Conservation (phyloP, 805 yeast genomes). For the Blastobotrys parvus region DNA sequence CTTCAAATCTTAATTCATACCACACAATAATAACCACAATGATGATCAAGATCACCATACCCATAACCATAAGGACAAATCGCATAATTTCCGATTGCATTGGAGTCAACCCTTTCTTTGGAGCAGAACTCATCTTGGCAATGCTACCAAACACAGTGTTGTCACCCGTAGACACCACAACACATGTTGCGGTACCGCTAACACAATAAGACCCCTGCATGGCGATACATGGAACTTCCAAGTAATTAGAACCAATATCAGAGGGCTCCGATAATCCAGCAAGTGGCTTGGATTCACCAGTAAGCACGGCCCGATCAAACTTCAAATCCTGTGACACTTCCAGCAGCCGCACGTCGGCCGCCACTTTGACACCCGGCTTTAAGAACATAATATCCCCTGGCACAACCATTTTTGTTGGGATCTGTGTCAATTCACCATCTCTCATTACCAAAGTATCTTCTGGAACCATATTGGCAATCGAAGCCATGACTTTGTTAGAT, state of each 20-base stretch:
- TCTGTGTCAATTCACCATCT: constrained; percentile 66
- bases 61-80: constrained; percentile 39
- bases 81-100: constrained; percentile 35
- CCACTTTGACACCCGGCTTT: constrained; percentile 88
- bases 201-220: constrained; percentile 40
- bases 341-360: constrained; percentile 87
- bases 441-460: constrained; percentile 50
- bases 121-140: constrained; percentile 61
- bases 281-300: constrained; percentile 95
- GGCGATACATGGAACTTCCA: constrained; percentile 36
- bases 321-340: constrained; percentile 80
- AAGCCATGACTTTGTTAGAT: constrained; percentile 39
- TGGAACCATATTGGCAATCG: constrained; percentile 38
- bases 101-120: constrained; percentile 34
- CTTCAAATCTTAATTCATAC: constrained; percentile 26
- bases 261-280: constrained; percentile 62
- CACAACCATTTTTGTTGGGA: constrained; percentile 77
- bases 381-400: constrained; percentile 91
- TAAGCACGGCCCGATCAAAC: constrained; percentile 92
- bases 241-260: constrained; percentile 36
- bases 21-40: constrained; percentile 86
- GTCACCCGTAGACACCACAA: constrained; percentile 93
- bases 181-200: constrained; percentile 84
- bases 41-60: constrained; percentile 77
- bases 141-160: constrained; percentile 95